Base-by-base conservation (phyloP, 805 yeast genomes). In the Cyberlindnera euphorbiiphila region DNA sequence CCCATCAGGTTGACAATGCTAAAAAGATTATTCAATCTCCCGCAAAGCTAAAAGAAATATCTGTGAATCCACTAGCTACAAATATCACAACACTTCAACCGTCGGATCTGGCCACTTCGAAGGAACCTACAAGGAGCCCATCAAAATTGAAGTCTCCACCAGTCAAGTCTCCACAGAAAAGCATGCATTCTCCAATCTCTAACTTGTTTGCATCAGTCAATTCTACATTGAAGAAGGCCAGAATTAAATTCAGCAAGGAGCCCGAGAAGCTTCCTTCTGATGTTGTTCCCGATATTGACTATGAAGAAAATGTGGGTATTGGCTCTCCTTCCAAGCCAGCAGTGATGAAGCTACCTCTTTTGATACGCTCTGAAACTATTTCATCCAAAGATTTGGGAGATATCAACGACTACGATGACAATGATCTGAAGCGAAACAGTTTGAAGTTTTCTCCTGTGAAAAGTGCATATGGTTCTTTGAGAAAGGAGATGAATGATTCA, bases 361-460 rank as follows among this genome's bases (percentile, higher is more conserved):
- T n/a, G n/a, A n/a, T n/a, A n/a, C n/a, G n/a, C n/a, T 28, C 22
- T 11, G 31, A 28, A 22, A 11, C 21, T 10, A 14, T 18, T 9
- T 9, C 11, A 16, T 14, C 9, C 10, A 9, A 23, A n/a, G 9
- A 9, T 8, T n/a, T n/a, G n/a, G n/a, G n/a, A n/a, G 14, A 32
- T 25, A 7, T 25, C 9, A 35, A 33, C 15, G 30, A 35, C 6
- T 17, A 19, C 13, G 39, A 22, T 21, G 38, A 14, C 9, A 22
- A 9, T 11, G 31, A 40, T 25, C 37, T 40, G 16, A 44, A 41
- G n/a, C 46, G 44, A 11, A 35, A 40, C 1, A 43, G 49, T 26
- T 29, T 45, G 22, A 44, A 42, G 22, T 51, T 55, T 29, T 51
- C 60, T 2, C 60, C 60, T 10, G 58, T 54, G 11, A 51, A 48